A percentile compares a stretch with the other conserved stretches of the same genome.
These are phyloP conservation scores for Globisporangium acanthophoron DNA, from an alignment of 352 stramenopile genomes.

Conservation along the genomic window DNA sequence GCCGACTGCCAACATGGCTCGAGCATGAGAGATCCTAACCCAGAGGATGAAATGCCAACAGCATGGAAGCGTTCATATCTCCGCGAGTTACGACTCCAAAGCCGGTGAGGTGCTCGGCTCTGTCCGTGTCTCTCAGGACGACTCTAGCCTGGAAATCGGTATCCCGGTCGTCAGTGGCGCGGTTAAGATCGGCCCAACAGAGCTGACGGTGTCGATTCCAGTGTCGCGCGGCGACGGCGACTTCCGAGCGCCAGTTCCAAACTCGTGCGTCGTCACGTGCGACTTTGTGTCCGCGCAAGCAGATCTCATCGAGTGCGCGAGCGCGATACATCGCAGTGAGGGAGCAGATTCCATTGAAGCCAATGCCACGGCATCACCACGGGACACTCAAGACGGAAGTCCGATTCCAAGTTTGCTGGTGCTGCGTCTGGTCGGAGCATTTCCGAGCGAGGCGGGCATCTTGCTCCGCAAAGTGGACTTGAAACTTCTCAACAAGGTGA, in stretches of 20 bases:
- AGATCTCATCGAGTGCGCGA: neutral
- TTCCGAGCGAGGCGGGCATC: conserved; percentile 7
- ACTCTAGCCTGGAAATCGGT: neutral
- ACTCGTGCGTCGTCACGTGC: conserved; percentile 6
- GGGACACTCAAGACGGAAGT: neutral
- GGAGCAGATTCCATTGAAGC: neutral
- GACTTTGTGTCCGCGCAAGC: conserved; percentile 1
- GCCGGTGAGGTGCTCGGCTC: conserved; percentile 13
- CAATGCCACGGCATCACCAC: neutral
- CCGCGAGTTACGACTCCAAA: conserved; percentile 17
- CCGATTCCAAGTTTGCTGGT: conserved; percentile 1
- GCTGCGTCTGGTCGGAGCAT: conserved; percentile 5
- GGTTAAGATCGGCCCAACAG: conserved; percentile 16
- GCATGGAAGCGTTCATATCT: conserved; percentile 24
- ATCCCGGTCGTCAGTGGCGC: conserved; percentile 6
- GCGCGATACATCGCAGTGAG: neutral
- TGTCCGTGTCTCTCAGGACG: conserved; percentile 14
- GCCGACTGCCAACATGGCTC: neutral
- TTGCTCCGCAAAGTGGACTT: conserved; percentile 9
- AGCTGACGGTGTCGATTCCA: conserved; percentile 23
- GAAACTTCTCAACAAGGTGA: neutral
- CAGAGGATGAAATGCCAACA: conserved; percentile 5
- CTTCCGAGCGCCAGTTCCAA: conserved; percentile 14
- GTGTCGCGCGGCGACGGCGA: conserved; percentile 13
- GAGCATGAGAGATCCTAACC: too few species aligned